These are phyloP conservation scores for Leccinum subgranulosum DNA, from an alignment of 768 basidiomycete species.

Conservation along the genomic window DNA sequence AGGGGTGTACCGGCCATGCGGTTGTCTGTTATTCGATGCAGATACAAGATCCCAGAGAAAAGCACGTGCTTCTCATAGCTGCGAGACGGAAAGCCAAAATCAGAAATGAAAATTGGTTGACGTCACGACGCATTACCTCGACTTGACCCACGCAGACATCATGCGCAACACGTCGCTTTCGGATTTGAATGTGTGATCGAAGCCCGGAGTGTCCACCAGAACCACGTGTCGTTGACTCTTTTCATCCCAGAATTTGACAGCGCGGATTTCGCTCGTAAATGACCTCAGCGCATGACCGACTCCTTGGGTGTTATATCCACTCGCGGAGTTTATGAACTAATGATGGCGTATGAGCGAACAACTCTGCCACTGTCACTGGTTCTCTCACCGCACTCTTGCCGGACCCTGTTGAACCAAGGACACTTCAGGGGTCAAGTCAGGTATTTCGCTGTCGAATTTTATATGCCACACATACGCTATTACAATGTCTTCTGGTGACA, in stretches of 20 bases:
- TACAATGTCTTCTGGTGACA: conserved; percentile 3
- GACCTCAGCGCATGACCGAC: conserved; percentile 13
- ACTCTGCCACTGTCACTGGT: neutral
- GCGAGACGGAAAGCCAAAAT: neutral
- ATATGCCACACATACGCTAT: conserved; percentile 7
- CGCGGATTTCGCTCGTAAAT: conserved; percentile 6
- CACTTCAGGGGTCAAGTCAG: neutral
- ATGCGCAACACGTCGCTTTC: conserved; percentile 10
- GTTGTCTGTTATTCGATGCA: conserved; percentile 41
- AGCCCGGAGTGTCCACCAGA: conserved; percentile 26
- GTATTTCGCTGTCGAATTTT: neutral
- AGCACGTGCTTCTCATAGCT: conserved; percentile 7
- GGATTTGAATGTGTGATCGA: conserved; percentile 16
- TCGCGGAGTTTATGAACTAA: conserved; percentile 12
- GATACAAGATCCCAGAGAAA: conserved; percentile 36
- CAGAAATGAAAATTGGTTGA: neutral
- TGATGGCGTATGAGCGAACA: neutral
- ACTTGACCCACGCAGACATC: conserved; percentile 16
- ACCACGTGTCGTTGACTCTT: conserved; percentile 4
- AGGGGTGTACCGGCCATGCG: conserved; percentile 33
- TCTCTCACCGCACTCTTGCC: conserved; percentile 14
- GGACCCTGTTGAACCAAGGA: conserved; percentile 12
- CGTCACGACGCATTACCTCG: conserved; percentile 1
- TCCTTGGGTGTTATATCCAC: neutral
- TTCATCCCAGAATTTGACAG: conserved; percentile 5